A percentile compares a stretch with the other conserved stretches of the same genome.
Conservation (phyloP, 306 rosid species). For the Rosa rugosa region DNA sequence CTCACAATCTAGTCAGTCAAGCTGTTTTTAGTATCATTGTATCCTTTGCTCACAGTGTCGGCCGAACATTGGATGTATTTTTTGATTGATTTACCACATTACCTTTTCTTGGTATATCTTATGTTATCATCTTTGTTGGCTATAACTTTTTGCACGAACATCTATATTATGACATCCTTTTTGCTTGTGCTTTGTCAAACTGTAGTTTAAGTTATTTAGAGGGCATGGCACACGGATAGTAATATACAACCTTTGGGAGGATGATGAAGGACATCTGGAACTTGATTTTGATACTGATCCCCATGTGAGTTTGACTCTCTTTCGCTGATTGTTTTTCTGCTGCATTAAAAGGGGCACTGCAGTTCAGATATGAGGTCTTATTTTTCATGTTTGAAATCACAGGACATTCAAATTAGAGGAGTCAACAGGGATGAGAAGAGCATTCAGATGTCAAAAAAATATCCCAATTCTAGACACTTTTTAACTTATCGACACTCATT, state of each 20-base stretch:
- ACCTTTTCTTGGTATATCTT: background rate
- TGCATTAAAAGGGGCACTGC: background rate
- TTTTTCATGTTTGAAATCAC: slow-evolving; percentile 22
- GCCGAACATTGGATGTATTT: background rate
- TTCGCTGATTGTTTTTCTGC: background rate
- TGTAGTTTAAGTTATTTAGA: slow-evolving; percentile 62
- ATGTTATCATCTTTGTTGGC: background rate
- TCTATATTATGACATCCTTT: background rate
- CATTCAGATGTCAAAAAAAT: slow-evolving; percentile 70
- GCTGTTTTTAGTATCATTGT: background rate
- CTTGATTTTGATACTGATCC: slow-evolving; percentile 81
- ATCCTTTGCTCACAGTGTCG: background rate
- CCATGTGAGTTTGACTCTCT: slow-evolving; percentile 45
- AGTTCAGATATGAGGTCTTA: background rate
- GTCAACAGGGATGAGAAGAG: slow-evolving; percentile 85
- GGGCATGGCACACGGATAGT: slow-evolving; percentile 79
- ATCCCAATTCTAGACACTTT: slow-evolving; percentile 81
- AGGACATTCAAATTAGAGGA: slow-evolving; percentile 94
- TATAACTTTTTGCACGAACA: background rate
- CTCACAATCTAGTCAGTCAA: background rate
- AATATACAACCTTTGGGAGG: slow-evolving; percentile 96
- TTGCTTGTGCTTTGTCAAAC: background rate
- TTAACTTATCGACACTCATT: slow-evolving; percentile 83
- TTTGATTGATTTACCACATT: background rate
- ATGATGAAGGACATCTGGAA: slow-evolving; percentile 85